Conservation (phyloP, 345 rosid species). For the Gossypium longicalyx region DNA sequence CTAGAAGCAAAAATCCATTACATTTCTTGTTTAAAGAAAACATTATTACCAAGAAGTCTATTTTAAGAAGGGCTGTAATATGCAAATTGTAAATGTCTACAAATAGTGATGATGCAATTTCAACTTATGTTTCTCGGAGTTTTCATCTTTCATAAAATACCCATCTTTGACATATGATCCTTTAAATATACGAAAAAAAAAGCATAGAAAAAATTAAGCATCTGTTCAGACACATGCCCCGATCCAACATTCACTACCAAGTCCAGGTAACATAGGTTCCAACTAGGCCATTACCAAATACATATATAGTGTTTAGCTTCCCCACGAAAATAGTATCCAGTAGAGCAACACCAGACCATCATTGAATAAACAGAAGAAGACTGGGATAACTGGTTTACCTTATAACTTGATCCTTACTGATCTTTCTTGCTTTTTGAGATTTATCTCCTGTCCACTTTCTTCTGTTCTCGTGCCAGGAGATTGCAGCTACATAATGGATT, state of each 20-base stretch:
- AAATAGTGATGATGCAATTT: not conserved
- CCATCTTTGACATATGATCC: too few relatives aligned
- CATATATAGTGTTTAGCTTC: not conserved
- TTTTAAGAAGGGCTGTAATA: not conserved
- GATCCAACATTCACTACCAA: not conserved
- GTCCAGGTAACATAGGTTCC: not conserved
- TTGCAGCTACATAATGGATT: slow-evolving; percentile 45
- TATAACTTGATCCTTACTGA: slow-evolving; percentile 63
- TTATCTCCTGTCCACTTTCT: slow-evolving; percentile 72
- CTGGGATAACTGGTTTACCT: slow-evolving; percentile 38
- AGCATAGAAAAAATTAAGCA: not conserved
- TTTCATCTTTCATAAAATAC: too few relatives aligned
- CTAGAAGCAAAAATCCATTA: not conserved
- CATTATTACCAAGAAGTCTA: not conserved
- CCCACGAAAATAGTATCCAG: not conserved
- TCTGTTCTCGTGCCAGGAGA: slow-evolving; percentile 71
- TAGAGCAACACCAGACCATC: not conserved
- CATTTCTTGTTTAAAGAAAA: slow-evolving; percentile 1
- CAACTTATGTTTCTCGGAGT: not conserved
- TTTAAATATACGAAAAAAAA: too few relatives aligned
- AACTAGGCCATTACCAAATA: not conserved
- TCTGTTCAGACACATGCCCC: not conserved
- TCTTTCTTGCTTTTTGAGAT: slow-evolving; percentile 35
- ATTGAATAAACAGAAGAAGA: slow-evolving; percentile 4
- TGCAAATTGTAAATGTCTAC: not conserved